Conservation (phyloP, 2,329 filamentous ascomycete genomes). For the Neonectria ditissima region DNA sequence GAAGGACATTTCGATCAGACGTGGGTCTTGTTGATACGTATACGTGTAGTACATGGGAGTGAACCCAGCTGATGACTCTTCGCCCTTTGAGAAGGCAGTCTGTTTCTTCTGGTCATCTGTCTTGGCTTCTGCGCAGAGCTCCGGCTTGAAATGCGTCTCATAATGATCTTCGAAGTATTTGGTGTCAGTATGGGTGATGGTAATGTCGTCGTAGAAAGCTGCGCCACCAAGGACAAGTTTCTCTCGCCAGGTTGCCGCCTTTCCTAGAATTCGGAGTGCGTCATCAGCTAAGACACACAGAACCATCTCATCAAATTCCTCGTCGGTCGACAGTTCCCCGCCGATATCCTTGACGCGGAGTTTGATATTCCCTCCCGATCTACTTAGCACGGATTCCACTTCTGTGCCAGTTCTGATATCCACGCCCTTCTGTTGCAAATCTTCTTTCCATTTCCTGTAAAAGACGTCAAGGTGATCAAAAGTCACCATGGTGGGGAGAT, state of each 20-base stretch:
- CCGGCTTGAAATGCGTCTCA: conserved; percentile 68
- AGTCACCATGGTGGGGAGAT: conserved; percentile 73
- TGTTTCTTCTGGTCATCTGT: conserved; percentile 53
- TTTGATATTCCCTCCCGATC: conserved; percentile 63
- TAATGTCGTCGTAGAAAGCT: conserved; percentile 77
- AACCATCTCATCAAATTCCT: conserved; percentile 74
- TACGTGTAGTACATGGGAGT: conserved; percentile 75
- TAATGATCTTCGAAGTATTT: conserved; percentile 77
- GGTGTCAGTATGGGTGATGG: conserved; percentile 74
- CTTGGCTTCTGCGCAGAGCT: conserved; percentile 63
- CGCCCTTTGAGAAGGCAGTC: conserved; percentile 56
- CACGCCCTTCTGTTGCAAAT: conserved; percentile 66
- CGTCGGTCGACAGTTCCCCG: conserved; percentile 59
- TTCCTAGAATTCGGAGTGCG: conserved; percentile 69
- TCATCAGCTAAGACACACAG: conserved; percentile 75
- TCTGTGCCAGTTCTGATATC: conserved; percentile 67
- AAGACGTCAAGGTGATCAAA: conserved; percentile 73
- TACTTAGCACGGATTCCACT: conserved; percentile 62
- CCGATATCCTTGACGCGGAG: conserved; percentile 63
- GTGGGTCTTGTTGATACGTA: conserved; percentile 66
- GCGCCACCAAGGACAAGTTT: conserved; percentile 77
- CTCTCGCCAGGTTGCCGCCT: conserved; percentile 70
- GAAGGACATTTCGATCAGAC: conserved; percentile 77
- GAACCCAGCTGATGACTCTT: conserved; percentile 66
- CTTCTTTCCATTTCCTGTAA: conserved; percentile 69